These are phyloP conservation scores for Salix udensis DNA, from an alignment of 345 rosid species.

Conservation along the genomic window DNA sequence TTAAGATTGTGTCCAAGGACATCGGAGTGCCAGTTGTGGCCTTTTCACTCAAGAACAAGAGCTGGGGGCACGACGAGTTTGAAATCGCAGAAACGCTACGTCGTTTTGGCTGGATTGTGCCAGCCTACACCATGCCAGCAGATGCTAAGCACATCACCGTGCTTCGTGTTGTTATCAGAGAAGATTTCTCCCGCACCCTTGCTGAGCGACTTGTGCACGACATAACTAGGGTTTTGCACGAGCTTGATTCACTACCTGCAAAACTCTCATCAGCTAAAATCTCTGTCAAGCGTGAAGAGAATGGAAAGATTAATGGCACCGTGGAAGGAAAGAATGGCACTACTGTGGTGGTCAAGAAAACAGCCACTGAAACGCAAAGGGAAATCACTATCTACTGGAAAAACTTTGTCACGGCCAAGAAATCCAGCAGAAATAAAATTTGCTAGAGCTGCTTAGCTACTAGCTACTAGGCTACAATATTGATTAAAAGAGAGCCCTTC, in stretches of 20 bases:
- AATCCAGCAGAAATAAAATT: constrained; percentile 50
- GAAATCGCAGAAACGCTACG: constrained; percentile 77
- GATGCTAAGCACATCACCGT: constrained; percentile 88
- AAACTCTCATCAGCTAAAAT: constrained; percentile 42
- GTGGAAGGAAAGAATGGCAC: constrained; percentile 4
- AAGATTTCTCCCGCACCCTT: constrained; percentile 85
- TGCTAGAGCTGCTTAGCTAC: constrained; percentile 28
- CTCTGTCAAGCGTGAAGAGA: constrained; percentile 12
- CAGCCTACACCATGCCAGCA: constrained; percentile 87
- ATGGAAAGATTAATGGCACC: constrained; percentile 17
- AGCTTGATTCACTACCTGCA: constrained; percentile 64
- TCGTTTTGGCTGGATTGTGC: constrained; percentile 94
- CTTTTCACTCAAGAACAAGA: constrained; percentile 75
- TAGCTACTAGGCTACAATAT: background rate
- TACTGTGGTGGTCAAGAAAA: constrained; percentile 48
- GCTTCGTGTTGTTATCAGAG: constrained; percentile 81
- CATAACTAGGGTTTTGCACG: constrained; percentile 67
- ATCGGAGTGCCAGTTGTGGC: constrained; percentile 84
- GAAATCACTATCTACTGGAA: constrained; percentile 71
- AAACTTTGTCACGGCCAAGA: constrained; percentile 54
- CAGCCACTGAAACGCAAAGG: constrained; percentile 55
- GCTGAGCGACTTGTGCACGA: constrained; percentile 85
- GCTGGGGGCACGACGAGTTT: constrained; percentile 54
- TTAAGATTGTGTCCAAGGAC: constrained; percentile 78
- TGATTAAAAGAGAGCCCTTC: background rate